Conservation (phyloP, 2,329 filamentous ascomycete species). For the Exophiala mesophila region DNA sequence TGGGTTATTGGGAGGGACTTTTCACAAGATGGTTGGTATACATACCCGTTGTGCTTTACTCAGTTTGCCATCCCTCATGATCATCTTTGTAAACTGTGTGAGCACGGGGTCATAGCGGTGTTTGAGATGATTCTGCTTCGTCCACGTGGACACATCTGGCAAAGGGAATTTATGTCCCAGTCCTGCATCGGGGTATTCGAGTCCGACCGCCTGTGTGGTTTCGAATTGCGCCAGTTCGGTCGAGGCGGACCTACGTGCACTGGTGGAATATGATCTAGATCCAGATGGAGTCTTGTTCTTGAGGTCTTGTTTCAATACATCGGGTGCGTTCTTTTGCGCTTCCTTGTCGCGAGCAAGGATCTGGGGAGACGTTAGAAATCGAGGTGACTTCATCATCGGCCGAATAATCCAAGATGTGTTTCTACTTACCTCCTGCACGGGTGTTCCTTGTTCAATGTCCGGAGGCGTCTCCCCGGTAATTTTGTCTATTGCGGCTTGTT, state of each 20-base stretch:
- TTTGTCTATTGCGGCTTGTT: constrained; percentile 57
- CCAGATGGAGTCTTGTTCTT: constrained; percentile 34
- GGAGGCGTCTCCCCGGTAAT: constrained; percentile 55
- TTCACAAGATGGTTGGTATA: no score
- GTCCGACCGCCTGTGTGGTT: constrained; percentile 29
- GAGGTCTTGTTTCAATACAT: constrained; percentile 60
- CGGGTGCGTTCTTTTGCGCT: constrained; percentile 57
- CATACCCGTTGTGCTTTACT: constrained; percentile 79
- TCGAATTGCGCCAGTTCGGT: constrained; percentile 15
- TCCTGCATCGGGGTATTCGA: constrained; percentile 25
- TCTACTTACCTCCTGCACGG: constrained; percentile 57
- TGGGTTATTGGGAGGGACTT: no score
- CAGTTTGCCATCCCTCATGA: constrained; percentile 91
- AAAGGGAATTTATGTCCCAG: constrained; percentile 73
- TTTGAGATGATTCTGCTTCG: constrained; percentile 62
- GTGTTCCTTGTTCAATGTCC: constrained; percentile 61
- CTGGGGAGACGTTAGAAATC: constrained; percentile 26
- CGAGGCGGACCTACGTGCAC: constrained; percentile 35
- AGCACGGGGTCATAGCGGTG: constrained; percentile 81
- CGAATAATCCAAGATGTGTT: no score
- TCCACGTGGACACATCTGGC: constrained; percentile 57
- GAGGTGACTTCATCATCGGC: no score
- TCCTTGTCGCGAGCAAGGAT: constrained; percentile 60
- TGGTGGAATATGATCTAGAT: constrained; percentile 55
- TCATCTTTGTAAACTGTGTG: constrained; percentile 77